Percentiles rank a stretch among this genome's conserved stretches.
These are phyloP conservation scores for Tricholomella constricta DNA, from an alignment of 768 basidiomycete genomes.

Conservation along the genomic window DNA sequence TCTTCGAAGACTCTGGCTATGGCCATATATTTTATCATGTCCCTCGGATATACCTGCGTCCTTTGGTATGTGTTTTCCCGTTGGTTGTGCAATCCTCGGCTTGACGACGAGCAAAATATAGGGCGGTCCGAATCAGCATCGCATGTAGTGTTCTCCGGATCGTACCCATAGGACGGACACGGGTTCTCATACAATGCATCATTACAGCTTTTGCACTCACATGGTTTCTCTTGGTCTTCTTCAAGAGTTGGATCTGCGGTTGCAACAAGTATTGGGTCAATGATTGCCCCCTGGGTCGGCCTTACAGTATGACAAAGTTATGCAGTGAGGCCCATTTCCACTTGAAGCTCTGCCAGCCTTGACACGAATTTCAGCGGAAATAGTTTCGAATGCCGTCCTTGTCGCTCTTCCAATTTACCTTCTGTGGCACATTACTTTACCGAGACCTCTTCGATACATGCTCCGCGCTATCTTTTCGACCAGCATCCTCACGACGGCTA, in stretches of 20 bases:
- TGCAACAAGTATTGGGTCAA: constrained; percentile 7
- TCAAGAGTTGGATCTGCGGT: constrained; percentile 15
- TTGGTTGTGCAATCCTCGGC: neutral
- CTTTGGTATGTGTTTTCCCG: constrained; percentile 15
- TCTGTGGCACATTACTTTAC: constrained; percentile 11
- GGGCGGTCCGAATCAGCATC: constrained; percentile 23
- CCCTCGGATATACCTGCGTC: constrained; percentile 16
- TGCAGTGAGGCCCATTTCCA: constrained; percentile 8
- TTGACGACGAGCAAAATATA: neutral
- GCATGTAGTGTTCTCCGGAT: constrained; percentile 21
- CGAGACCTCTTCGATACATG: constrained; percentile 13
- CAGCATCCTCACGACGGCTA: constrained; percentile 13
- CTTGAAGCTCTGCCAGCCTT: neutral
- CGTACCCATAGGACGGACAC: constrained; percentile 8
- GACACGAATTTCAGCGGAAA: constrained; percentile 11
- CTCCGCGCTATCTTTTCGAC: constrained; percentile 19
- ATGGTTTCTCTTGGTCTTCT: constrained; percentile 9
- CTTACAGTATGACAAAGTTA: constrained; percentile 12
- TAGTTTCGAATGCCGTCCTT: constrained; percentile 12
- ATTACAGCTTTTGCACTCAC: constrained; percentile 8
- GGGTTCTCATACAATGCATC: constrained; percentile 2
- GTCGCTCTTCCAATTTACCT: constrained; percentile 7
- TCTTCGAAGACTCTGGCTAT: neutral
- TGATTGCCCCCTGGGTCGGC: constrained; percentile 11
- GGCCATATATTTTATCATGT: neutral